Evolutionary conservation across 768 basidiomycete genomes (phyloP), one percentile per base, ranked within the genome.

Genomic region (Naganishia vishniacii): DNA sequence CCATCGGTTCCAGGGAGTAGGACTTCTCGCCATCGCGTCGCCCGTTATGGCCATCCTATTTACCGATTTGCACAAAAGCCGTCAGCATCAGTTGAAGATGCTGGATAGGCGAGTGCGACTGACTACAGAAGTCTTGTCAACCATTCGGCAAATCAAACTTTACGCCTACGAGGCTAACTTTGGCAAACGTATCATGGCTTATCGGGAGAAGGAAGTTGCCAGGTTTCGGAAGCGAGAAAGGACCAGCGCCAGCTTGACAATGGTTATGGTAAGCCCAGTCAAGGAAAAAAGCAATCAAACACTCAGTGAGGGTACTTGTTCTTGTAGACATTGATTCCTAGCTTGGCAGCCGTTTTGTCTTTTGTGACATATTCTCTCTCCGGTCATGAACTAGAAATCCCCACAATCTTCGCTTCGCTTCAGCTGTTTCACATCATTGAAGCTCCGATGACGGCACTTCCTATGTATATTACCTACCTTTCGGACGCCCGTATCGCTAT

Each of bases 81-180:
- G 75, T 25, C 71, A 74, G 56, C 71, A 62, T 4, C 74, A 77
- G 61, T 66, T 87, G 56, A 81, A 83, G 67, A 81, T 86, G 64
- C 86, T 86, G 4, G 88, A 89, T 68, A 79, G 80, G 51, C 82
- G 87, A 13, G 84, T 88, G 12, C 78, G 86, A 15, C 79, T 87
- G 25, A 81, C 83, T 0, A 84, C 82, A 0, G 88, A 88, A 75
- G 81, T 88, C 1, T 75, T 89, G 15, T 84, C 85, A 73, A 84
- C 84, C 44, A 85, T 87, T 61, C 81, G 86, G 3, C 79, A 86
- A 4, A 80, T 87, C 69, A 87, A 87, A 74, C 77, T 81, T 29
- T 86, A 84, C 69, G 83, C 83, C 0, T 86, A 84, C 82, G 84
- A 84, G 69, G 61, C 61, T 28, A 72, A 69, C 51, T 78, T 78